Base-by-base conservation (phyloP, 345 rosid species). In the Melaleuca quinquenervia region DNA sequence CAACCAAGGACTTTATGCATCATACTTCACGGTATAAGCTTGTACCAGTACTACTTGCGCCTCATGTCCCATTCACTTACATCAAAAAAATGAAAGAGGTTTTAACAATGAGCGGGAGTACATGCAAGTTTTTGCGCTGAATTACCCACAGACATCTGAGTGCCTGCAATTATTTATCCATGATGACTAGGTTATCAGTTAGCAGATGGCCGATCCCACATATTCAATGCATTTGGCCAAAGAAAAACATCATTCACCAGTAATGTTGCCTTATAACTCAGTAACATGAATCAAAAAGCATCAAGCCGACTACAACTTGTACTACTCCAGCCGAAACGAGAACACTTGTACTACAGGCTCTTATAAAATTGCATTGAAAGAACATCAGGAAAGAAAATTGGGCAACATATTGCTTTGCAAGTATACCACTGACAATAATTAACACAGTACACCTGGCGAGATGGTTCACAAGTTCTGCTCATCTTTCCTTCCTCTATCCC, bases 401-500 rank as follows among this genome's bases (percentile, higher is more conserved):
- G 78, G 48, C 24, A 70, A 32, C 45, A 32, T 32, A 32, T 64
- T 32, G 78, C 78, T 32, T 32, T 32, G 78, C 0, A 1, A 32
- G 78, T 32, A 64, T 64, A 70, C 78, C 7, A 1, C 48, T 18
- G 21, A 70, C 2, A 24, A 41, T 36, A 70, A 70, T 36, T 70
- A 70, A 70, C 24, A 70, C 9, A 70, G 24, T 18, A 36, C 80
- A 70, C 80, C 48, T 36, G 80, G 80, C 55, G 6, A 83, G 32
- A 15, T 82, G 48, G 88, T 44, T 45, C 82, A 78, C 6, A 49
- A n/a, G 52, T 60, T 80, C 53, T 48, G 88, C 87, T 87, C 93
- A 29, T 53, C 88, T 8, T 85, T 86, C 82, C 52, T 85, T 78
- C 82, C 89, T 49, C 93, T 91, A 83, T 93, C 98, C 70, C 99